These are phyloP conservation scores for Syzygium aqueum DNA, from an alignment of 345 rosid species.

Conservation along the genomic window DNA sequence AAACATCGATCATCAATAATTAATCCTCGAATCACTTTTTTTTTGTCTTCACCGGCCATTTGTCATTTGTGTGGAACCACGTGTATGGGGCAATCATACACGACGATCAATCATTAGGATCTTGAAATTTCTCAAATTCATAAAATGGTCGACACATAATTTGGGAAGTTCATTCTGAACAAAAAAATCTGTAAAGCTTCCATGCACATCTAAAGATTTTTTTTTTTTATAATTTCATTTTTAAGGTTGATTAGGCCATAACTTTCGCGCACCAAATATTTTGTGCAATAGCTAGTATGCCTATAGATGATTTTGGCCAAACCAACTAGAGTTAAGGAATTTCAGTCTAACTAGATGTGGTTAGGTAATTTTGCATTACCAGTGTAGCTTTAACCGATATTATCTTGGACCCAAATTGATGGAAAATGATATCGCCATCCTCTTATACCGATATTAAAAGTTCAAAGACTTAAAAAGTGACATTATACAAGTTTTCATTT, in stretches of 20 bases:
- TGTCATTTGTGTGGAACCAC: background rate
- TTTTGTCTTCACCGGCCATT: background rate
- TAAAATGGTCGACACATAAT: background rate
- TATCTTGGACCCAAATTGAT: background rate
- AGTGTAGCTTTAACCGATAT: background rate
- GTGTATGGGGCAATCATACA: background rate
- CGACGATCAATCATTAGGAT: background rate
- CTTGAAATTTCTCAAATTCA: background rate
- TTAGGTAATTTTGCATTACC: background rate
- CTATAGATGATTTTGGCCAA: background rate
- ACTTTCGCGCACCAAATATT: background rate
- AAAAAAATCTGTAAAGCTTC: background rate
- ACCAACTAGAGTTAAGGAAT: background rate
- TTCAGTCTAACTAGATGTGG: background rate
- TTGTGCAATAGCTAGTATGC: background rate
- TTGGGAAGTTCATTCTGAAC: background rate
- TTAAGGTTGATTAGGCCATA: background rate
- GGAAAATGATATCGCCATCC: background rate
- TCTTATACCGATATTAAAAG: background rate
- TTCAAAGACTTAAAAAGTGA: background rate
- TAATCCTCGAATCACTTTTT: background rate
- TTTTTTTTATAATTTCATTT: background rate
- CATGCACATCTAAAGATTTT: background rate
- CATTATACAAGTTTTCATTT: background rate
- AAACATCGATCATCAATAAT: background rate